These are phyloP conservation scores for Kondoa malvinella DNA, from an alignment of 768 basidiomycete genomes.

Conservation along the genomic window DNA sequence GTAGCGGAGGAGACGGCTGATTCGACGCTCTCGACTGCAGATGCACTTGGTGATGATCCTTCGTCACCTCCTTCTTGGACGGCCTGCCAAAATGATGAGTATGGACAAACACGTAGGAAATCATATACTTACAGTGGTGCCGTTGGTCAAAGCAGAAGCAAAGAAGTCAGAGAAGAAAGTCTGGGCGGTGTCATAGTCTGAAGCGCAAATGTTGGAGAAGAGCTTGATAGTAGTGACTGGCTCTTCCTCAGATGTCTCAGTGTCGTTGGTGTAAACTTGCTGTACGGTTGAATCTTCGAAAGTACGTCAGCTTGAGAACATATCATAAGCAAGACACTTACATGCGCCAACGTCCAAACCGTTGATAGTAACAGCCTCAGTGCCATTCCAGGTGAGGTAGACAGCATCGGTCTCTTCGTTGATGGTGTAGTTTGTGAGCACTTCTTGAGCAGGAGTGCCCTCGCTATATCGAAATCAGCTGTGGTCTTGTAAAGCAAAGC, in stretches of 20 bases:
- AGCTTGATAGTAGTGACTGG: neutral
- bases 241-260: neutral
- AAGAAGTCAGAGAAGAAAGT: neutral
- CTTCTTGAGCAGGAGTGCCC: neutral
- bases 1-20: neutral
- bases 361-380: neutral
- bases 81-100: neutral
- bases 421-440: neutral
- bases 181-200: neutral
- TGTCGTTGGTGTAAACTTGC: constrained; percentile 5
- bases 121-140: neutral
- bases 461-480: neutral
- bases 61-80: no score
- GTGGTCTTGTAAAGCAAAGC: neutral
- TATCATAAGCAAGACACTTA: neutral
- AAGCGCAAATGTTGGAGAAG: constrained; percentile 5
- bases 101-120: neutral
- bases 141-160: neutral
- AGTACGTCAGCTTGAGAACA: neutral
- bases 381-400: neutral
- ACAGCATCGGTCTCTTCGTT: neutral
- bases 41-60: no score
- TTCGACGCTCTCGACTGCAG: no score
- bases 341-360: neutral
- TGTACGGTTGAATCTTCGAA: neutral